Evolutionary conservation across 495 filamentous ascomycete genomes (phyloP).

Genomic region (Talaromyces proteolyticus): DNA sequence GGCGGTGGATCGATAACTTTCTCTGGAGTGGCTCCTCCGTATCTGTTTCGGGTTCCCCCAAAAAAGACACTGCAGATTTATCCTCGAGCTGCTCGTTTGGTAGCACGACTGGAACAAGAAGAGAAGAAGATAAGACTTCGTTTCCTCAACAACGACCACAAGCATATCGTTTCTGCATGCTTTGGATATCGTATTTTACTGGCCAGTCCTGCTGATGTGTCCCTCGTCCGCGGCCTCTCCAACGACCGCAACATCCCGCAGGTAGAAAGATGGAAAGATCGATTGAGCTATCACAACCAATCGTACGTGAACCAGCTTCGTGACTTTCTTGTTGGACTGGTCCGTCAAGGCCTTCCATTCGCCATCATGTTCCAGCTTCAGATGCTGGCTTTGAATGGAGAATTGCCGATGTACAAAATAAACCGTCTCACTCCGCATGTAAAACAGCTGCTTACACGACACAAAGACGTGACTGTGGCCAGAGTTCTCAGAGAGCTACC

Average conservation of each 20-base stretch:
- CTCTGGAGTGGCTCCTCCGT: background rate
- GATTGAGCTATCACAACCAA: background rate
- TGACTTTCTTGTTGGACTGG: background rate
- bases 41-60: no score
- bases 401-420: conserved; percentile 40
- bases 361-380: conserved; percentile 41
- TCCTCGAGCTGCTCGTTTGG: background rate
- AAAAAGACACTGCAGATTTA: no score
- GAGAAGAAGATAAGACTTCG: conserved; percentile 5
- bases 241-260: conserved; percentile 2
- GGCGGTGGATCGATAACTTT: conserved; percentile 1
- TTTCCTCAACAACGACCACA: conserved; percentile 2
- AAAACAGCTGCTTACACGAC: conserved; percentile 6
- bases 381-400: conserved; percentile 45
- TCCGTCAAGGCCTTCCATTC: conserved; percentile 2
- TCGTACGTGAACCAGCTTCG: background rate
- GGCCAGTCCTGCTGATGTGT: background rate
- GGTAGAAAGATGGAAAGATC: background rate
- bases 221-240: conserved; percentile 1
- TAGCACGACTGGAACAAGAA: background rate
- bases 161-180: conserved; percentile 4
- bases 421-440: conserved; percentile 26
- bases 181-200: conserved; percentile 8
- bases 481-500: conserved; percentile 4
- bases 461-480: background rate